Base-by-base conservation (phyloP, 2,329 filamentous ascomycete species). In the Talaromyces rugulosus region DNA sequence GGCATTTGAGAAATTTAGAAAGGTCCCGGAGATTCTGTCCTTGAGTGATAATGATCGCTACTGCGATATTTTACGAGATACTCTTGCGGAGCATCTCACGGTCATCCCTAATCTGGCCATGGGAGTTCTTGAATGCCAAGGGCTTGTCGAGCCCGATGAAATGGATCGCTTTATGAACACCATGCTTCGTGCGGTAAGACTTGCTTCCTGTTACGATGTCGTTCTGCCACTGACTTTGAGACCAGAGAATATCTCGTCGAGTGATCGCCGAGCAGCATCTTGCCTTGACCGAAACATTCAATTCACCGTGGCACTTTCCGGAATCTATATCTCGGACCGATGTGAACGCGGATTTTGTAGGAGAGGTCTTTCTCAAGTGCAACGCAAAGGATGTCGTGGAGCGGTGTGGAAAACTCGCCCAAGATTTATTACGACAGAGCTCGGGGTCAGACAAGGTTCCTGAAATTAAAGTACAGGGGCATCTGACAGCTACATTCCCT, bases 261-360 rank as follows among this genome's bases (percentile, higher is more conserved):
- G 95, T 98, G 67, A 99, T 99, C 72, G 95, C 95, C 36, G 95
- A 99, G 77, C 95, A 99, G 71, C 95, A 99, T 72, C 86, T 99
- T 42, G 92, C 95, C 9, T 84, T 99, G 18, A 96, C 93, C 4
- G 93, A 98, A 68, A 97, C 93, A 1, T 98, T 93, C 80, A 89
- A 95, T 74, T 90, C 91, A 0, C 89, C 91, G 2, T 93, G 91
- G 86, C 93, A 96, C 80, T 94, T 92, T 62, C 90, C 92, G 0
- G 87, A 92, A 64, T 87, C 90, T 3, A 89, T 89, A 66, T 83
- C 89, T 44, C 83, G 86, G 42, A 77, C 80, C 11, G 83, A 86
- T 58, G 73, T 80, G n/a, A 83, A 86, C 63, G 80, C 90, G 56
- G 94, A 98, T 65, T 96, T 96, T 70, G 92, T 99, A 16, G 95